Evolutionary conservation across 2,329 filamentous ascomycete species (phyloP).

Genomic region (Teratosphaeria zuluensis): DNA sequence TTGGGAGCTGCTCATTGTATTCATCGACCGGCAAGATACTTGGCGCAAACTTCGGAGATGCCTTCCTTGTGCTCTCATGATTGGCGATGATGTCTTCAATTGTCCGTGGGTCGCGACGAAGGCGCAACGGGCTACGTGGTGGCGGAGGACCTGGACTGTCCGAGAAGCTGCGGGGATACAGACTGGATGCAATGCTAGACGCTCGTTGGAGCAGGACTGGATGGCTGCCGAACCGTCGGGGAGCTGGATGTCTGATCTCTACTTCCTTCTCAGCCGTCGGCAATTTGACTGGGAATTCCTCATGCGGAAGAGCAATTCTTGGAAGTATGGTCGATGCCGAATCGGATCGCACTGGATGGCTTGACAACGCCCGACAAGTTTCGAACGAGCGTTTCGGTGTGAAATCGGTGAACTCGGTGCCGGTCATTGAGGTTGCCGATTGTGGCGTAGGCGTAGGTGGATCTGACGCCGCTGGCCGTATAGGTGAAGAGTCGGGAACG

Average conservation of each 20-base stretch:
- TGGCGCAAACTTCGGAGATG: conserved; percentile 19
- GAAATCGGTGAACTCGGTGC: conserved; percentile 16
- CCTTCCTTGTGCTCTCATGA: conserved; percentile 9
- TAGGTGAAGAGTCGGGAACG: conserved; percentile 4
- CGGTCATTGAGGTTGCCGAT: conserved; percentile 17
- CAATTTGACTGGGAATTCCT: conserved; percentile 21
- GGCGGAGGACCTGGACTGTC: conserved; percentile 27
- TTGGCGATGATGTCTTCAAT: conserved; percentile 18
- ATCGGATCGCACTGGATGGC: conserved; percentile 10
- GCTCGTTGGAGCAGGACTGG: conserved; percentile 21
- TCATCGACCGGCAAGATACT: conserved; percentile 19
- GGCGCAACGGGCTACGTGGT: conserved; percentile 23
- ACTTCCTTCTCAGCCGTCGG: conserved; percentile 17
- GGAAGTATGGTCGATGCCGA: conserved; percentile 4
- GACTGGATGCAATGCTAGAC: conserved; percentile 21
- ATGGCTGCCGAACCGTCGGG: conserved; percentile 21
- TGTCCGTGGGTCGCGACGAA: conserved; percentile 16
- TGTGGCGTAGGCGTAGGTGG: conserved; percentile 22
- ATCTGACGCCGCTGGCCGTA: conserved; percentile 23
- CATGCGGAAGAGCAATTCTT: conserved; percentile 16
- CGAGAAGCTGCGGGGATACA: conserved; percentile 18
- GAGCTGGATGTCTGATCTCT: conserved; percentile 21
- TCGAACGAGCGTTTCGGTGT: conserved; percentile 16
- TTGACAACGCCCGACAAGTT: conserved; percentile 11
- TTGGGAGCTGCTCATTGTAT: conserved; percentile 14